phyloP scores from a whole-genome alignment of 805 yeast genomes.

The Schwanniomyces sp. region DNA sequence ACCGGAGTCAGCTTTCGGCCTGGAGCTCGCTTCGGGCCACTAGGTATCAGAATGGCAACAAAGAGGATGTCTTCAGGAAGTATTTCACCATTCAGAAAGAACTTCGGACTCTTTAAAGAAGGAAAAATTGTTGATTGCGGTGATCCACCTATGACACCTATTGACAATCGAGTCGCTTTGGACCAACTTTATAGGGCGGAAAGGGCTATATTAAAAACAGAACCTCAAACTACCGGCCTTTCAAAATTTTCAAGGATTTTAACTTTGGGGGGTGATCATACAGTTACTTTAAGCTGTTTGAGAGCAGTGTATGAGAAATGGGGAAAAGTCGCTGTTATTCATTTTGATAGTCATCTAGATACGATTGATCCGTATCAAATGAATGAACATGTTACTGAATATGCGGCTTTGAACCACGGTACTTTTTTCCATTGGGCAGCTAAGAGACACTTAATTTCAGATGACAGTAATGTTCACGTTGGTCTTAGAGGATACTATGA shows the following conservation, averaged over 20 bases:
- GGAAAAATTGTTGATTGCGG: constrained; percentile 59
- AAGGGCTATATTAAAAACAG: constrained; percentile 41
- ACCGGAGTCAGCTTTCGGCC: constrained; percentile 57
- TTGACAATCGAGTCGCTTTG: constrained; percentile 64
- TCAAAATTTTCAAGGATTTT: constrained; percentile 9
- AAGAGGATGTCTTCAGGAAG: not conserved
- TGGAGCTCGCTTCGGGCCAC: constrained; percentile 62
- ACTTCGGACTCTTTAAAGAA: constrained; percentile 36
- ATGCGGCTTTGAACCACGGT: constrained; percentile 12
- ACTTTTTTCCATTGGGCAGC: constrained; percentile 12
- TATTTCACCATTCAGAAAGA: constrained; percentile 23
- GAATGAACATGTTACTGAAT: constrained; percentile 10
- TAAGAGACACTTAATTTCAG: constrained; percentile 6
- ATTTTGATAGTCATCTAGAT: constrained; percentile 11
- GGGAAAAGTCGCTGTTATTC: constrained; percentile 11
- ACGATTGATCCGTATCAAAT: constrained; percentile 10
- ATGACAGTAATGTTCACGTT: not conserved
- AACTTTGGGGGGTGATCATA: constrained; percentile 13
- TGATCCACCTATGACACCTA: constrained; percentile 67
- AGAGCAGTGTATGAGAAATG: constrained; percentile 12
- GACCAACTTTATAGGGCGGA: constrained; percentile 61
- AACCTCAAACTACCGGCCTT: constrained; percentile 3
- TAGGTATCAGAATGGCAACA: constrained; percentile 39
- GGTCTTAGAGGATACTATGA: constrained; percentile 20
- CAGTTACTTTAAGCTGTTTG: constrained; percentile 9